Evolutionary conservation across 306 rosid species (phyloP), one percentile per base, ranked within the genome.

Genomic region (Prunus kanzakura): DNA sequence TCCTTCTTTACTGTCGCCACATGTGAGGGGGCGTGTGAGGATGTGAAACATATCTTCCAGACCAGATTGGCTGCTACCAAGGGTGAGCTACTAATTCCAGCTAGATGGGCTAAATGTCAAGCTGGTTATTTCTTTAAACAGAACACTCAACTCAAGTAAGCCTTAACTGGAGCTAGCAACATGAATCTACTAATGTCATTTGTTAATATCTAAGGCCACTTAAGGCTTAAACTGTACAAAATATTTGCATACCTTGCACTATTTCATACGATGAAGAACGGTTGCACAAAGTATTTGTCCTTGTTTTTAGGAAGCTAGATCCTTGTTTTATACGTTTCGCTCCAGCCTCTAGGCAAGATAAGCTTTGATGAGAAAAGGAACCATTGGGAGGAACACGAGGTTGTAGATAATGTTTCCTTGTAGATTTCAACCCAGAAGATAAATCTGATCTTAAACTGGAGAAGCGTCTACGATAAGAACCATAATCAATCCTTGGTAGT

Each of bases 211-310:
- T 19, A 50, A 47, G 14, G 51, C 47, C 12, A 15, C 5, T 4
- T 50, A 41, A 56, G 8, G 43, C 41, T 69, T 13, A 46, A 27
- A 69, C 10, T n/a, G 60, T 11, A 47, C 41, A 16, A 69, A 10
- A 18, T 60, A 27, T 69, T 29, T 51, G 49, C 52, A 67, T 81
- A 81, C 88, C 88, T 74, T 75, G 83, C 50, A 69, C 68, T 18
- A 16, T 38, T 79, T 80, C 84, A 49, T 70, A 5, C 2, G 64
- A 70, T 43, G 83, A 56, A 11, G 81, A 56, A 12, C 30, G 29
- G 12, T 32, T 66, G 43, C 69, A 30, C 22, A 73, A 19, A 30
- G 56, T 64, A 35, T 46, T 57, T 20, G 68, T 50, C 22, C 76
- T 68, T 0, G 5, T 4, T 81, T 70, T 78, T 7, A 81, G 35